Evolutionary conservation across 805 yeast genomes (phyloP), one percentile per base, ranked within the genome.

Genomic region (Ogataea wickerhamii): DNA sequence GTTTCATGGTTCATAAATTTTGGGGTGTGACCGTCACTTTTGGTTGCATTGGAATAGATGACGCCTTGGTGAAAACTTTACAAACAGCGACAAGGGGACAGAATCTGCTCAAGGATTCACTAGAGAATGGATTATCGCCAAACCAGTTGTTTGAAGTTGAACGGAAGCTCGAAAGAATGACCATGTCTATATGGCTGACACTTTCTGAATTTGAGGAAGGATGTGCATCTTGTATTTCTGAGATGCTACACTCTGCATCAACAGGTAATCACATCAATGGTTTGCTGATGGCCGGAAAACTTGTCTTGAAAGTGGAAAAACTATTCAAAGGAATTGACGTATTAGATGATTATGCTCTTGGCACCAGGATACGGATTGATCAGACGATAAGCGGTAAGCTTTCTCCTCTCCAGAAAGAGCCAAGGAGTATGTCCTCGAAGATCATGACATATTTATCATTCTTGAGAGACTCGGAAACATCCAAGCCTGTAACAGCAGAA

Each of bases 1-100:
- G 99, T 67, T 93, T 88, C 58, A 94, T 94, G 88, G 94, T 93
- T 33, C 89, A 85, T 67, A 89, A 89, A 61, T 89, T 87, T 55
- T 93, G 98, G 98, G 88, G 87, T 56, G 95, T 89, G 16, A 74
- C 80, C 40, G 68, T 93, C 17, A 73, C 82, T 1, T 72, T 83
- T 0, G 80, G 74, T 35, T 66, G 75, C 6, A 72, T 82, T 19
- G 89, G 68, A 26, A 63, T 70, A 17, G 59, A 63, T 4, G 46
- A 48, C 24, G 34, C 49, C n/a, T 40, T 43, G 22, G 24, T 45
- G 13, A 44, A 32, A 30, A 18, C 37, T 6, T 18, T 41, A 17
- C 20, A 18, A 8, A 28, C 21, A 16, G 37, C 28, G 23, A 22
- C 38, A 12, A 29, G 34, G 7, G 20, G 34, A 19, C 21, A 41